Evolutionary conservation across 106 monocot genomes (phyloP), one percentile per base, ranked within the genome.

Genomic region (Dendrobium catenatum): DNA sequence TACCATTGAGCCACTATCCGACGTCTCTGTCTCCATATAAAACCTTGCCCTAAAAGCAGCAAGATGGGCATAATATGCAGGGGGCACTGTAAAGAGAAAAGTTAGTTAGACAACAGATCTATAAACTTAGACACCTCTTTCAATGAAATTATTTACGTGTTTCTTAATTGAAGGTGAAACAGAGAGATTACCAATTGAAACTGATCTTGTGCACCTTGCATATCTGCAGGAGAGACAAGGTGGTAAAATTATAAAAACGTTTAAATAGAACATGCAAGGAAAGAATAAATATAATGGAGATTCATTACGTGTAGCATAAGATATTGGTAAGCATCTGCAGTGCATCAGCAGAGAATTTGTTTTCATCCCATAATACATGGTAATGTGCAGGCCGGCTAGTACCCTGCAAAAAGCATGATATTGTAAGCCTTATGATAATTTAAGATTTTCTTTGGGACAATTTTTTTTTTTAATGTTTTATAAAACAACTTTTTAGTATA

Each of bases 301-400:
- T 11, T 15, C 5, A 68, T 59, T 89, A 91, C 91, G 89, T 91
- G 78, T 94, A 94, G 70, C 94, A 94, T 19, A 94, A 83, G 67
- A 88, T 91, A 79, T 94, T 94, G 10, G 94, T 94, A 18, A 94
- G 74, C 6, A 10, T 13, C 9, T 94, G 94, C 75, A 91, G 43
- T 18, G 31, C 83, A 85, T 94, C 94, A 44, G 91, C 94, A 17
- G 88, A 85, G 88, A 94, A 91, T 2, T 89, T 94, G 76, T 94
- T 94, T 76, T 94, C 94, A 85, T 94, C 94, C 91, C 89, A 94
- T 43, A 94, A 46, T n/a, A 94, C 91, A 85, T 94, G 91, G 79
- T 94, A 94, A 81, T 94, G 91, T 26, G 91, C 91, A 48, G 91
- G 94, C 9, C 89, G 77, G 72, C 91, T 94, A 55, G 94, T 94